Base-by-base conservation (phyloP, 2,329 filamentous ascomycete genomes). In the Seiridium unicorne region DNA sequence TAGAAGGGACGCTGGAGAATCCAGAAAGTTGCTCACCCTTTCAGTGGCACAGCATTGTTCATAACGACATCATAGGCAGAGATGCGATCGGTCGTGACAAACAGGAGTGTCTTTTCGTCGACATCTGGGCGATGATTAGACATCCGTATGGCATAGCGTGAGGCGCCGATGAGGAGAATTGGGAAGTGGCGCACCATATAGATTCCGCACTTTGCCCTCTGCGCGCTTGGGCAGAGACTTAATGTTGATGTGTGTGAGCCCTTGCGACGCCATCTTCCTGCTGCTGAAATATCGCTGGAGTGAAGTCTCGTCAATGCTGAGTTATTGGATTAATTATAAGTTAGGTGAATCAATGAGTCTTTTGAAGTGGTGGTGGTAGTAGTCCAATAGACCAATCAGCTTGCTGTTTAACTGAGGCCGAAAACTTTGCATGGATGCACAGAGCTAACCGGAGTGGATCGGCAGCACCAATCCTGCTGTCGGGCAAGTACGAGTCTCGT, bases 1-100 rank as follows among this genome's bases (percentile, higher is more conserved):
- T 26, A 26, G 18, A 26, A 26, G 18, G 18, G 18, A 26, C 18
- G 18, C 18, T 26, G 18, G 18, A 26, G 18, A 26, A 26, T 26
- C 18, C 18, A 26, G 18, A 26, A 26, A 56, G 85, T 75, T 61
- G 74, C 72, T 65, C 84, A 26, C 18, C 18, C 84, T 77, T 86
- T 86, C 70, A 77, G 70, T 51, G 79, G 78, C 55, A 84, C 79
- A 64, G 79, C 79, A 68, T 95, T 97, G 69, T 55, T 57, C 82
- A 96, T 88, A 68, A 96, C 87, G 68, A 96, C 92, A 83, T 98
- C 94, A 81, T 94, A 98, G 59, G 95, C 95, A 32, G 92, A 97
- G 74, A 97, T 95, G 66, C 95, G 89, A 78, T 97, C 93, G 11
- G 91, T 90, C 32, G 91, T 89, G 59, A 93, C 87, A 72, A 97